Conservation (phyloP, 1,284 basidiomycete species). For the Fomitopsis palustris region DNA sequence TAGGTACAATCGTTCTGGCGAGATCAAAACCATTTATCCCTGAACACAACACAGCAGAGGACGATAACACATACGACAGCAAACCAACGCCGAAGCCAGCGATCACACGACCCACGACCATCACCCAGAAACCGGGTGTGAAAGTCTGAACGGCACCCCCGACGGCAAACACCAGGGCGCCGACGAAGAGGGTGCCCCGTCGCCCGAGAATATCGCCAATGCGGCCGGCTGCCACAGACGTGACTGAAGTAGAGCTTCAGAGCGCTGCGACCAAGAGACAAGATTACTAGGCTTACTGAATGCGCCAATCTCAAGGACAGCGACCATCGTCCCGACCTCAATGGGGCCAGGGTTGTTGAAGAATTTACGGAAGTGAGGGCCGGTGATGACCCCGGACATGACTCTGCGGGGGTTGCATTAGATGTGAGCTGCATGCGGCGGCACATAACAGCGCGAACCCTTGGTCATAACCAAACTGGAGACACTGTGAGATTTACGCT, state of each 20-base stretch:
- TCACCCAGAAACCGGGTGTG: constrained; percentile 77
- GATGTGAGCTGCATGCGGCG: constrained; percentile 20
- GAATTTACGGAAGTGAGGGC: constrained; percentile 83
- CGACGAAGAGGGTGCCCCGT: constrained; percentile 83
- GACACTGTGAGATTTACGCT: constrained; percentile 7
- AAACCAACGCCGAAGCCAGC: constrained; percentile 94
- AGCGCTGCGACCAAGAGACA: constrained; percentile 3
- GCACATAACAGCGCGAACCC: constrained; percentile 48
- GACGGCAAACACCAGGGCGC: constrained; percentile 84
- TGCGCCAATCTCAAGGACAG: constrained; percentile 89
- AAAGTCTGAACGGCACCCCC: constrained; percentile 92
- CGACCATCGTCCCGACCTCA: constrained; percentile 85
- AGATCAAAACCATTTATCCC: constrained; percentile 4
- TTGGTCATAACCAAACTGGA: constrained; percentile 90
- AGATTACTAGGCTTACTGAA: constrained; percentile 53
- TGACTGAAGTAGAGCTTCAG: constrained; percentile 48
- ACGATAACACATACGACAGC: constrained; percentile 62
- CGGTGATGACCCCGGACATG: constrained; percentile 93
- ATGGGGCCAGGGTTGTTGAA: constrained; percentile 76
- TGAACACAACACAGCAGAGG: background rate
- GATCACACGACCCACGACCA: constrained; percentile 87
- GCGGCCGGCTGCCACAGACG: constrained; percentile 85
- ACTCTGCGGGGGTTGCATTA: constrained; percentile 44
- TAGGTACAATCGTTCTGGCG: constrained; percentile 89
- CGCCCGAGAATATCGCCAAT: constrained; percentile 88